Evolutionary conservation across 805 yeast species (phyloP).

Genomic region (Candida railenensis): DNA sequence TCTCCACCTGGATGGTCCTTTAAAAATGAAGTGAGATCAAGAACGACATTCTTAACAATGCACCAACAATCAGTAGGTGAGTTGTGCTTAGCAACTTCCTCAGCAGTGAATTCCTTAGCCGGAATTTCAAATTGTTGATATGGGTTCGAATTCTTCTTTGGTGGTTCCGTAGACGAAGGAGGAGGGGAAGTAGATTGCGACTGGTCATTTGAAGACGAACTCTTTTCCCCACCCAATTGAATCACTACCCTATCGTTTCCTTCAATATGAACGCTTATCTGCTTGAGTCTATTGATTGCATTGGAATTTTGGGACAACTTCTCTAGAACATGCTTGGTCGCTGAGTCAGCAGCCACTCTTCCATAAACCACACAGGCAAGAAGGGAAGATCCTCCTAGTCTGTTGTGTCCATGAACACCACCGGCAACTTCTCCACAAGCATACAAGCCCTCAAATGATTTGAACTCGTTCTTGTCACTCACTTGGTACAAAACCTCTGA

Average conservation of each 20-base stretch:
- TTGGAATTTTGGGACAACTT: constrained; percentile 25
- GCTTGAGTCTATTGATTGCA: constrained; percentile 37
- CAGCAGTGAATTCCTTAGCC: constrained; percentile 42
- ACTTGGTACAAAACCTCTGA: constrained; percentile 42
- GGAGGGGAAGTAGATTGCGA: not conserved
- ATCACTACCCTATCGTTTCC: constrained; percentile 24
- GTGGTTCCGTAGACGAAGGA: not conserved
- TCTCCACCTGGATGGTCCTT: constrained; percentile 60
- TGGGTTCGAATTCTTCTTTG: constrained; percentile 8
- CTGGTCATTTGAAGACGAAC: too few relatives aligned
- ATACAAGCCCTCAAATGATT: constrained; percentile 34
- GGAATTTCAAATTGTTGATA: constrained; percentile 41
- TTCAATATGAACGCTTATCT: constrained; percentile 44
- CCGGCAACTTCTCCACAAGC: constrained; percentile 48
- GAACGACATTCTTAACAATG: constrained; percentile 50
- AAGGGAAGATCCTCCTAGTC: constrained; percentile 43
- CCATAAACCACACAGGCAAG: constrained; percentile 48
- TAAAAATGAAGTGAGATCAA: constrained; percentile 47
- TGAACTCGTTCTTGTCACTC: constrained; percentile 15
- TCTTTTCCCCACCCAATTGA: not conserved
- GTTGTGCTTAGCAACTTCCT: constrained; percentile 50
- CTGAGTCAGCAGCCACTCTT: constrained; percentile 42
- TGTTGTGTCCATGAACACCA: constrained; percentile 46
- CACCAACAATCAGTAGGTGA: constrained; percentile 51
- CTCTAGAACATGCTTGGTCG: constrained; percentile 29